A percentile compares a stretch with the other conserved stretches of the same genome.
phyloP scores from a whole-genome alignment of 106 monocot genomes.

The Dioscorea zingiberensis region DNA sequence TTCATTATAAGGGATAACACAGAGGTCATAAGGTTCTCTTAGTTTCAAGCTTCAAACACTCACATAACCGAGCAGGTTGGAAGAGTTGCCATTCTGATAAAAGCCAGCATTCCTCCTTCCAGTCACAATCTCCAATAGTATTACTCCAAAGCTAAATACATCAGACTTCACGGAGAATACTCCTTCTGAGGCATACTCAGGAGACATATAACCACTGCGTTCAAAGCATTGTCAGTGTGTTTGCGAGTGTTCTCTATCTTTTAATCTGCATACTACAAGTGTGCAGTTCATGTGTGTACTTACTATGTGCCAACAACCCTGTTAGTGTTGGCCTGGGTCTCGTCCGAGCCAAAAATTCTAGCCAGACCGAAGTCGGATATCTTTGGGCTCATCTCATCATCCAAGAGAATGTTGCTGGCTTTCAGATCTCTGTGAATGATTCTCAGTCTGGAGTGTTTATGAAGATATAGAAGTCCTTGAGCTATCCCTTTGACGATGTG shows the following conservation, averaged over 20 bases:
- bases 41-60: not conserved
- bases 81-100: not conserved
- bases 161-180: constrained; percentile 24
- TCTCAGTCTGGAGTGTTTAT: constrained; percentile 1
- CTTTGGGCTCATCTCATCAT: constrained; percentile 1
- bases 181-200: constrained; percentile 23
- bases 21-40: not conserved
- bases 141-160: constrained; percentile 27
- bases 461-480: constrained; percentile 4
- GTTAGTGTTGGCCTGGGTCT: constrained; percentile 9
- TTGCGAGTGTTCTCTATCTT: too few species aligned
- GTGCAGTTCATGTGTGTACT: not conserved
- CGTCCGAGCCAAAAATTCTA: constrained; percentile 12
- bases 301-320: constrained; percentile 25
- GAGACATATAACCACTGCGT: constrained; percentile 34
- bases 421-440: constrained; percentile 8
- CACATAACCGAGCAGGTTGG: constrained; percentile 17
- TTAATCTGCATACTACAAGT: too few species aligned
- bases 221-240: too few species aligned
- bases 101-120: constrained; percentile 8
- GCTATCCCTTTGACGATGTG: constrained; percentile 15
- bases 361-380: constrained; percentile 37
- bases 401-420: constrained; percentile 8
- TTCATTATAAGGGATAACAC: not conserved
- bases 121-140: constrained; percentile 28